These are phyloP conservation scores for Geosmithia morbida DNA, from an alignment of 2,329 filamentous ascomycete species.

Conservation along the genomic window DNA sequence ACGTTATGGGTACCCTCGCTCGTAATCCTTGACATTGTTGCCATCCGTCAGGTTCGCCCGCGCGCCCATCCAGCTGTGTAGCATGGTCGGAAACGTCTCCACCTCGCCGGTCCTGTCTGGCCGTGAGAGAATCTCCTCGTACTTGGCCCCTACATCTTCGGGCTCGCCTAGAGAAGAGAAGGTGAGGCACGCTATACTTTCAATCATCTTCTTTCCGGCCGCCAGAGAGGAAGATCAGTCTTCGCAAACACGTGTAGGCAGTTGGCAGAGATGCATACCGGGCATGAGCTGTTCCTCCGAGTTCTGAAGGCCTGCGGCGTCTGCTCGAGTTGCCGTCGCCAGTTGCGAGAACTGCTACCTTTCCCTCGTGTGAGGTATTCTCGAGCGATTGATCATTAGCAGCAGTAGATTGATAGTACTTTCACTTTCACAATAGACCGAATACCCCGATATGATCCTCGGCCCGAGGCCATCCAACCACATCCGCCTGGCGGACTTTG, in stretches of 20 bases:
- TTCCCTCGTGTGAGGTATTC: conserved; percentile 9
- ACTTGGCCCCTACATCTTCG: conserved; percentile 24
- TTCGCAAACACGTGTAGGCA: neutral
- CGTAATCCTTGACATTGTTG: conserved; percentile 29
- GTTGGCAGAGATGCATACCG: conserved; percentile 6
- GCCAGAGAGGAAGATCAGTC: too few relatives aligned
- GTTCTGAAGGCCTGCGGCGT: conserved; percentile 19
- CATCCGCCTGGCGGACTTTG: conserved; percentile 5
- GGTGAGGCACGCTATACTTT: conserved; percentile 28
- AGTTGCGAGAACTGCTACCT: conserved; percentile 21
- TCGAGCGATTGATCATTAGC: neutral
- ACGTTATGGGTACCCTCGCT: conserved; percentile 31
- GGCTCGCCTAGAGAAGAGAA: conserved; percentile 32
- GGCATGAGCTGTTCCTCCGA: conserved; percentile 16
- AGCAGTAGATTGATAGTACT: too few relatives aligned
- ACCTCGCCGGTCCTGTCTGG: conserved; percentile 23
- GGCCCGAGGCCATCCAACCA: conserved; percentile 16
- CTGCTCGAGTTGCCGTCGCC: conserved; percentile 18
- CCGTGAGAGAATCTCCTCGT: conserved; percentile 21
- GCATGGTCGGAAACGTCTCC: conserved; percentile 33
- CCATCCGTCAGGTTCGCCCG: conserved; percentile 29
- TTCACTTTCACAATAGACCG: conserved; percentile 27
- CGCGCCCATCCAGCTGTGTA: conserved; percentile 46
- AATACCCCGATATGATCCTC: conserved; percentile 25
- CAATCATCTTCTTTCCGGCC: too few relatives aligned